phyloP scores from a whole-genome alignment of 2,329 filamentous ascomycete species.

The Exophiala dermatitidis region DNA sequence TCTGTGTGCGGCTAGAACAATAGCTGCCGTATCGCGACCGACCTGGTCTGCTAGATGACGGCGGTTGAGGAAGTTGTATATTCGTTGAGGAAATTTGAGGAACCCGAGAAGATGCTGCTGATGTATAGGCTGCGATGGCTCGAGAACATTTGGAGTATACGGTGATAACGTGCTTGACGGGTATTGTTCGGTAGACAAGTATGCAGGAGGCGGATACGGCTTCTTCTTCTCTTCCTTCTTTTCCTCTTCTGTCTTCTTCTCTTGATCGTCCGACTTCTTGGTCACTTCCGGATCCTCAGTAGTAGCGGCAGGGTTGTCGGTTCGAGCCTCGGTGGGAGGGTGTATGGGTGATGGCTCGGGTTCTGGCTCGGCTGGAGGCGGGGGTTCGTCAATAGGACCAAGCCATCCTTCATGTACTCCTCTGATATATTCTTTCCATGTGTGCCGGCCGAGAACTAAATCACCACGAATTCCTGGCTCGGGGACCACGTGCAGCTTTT shows the following conservation, averaged over 20 bases:
- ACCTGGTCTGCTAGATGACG: constrained; percentile 79
- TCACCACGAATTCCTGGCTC: constrained; percentile 73
- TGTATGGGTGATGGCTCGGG: constrained; percentile 26
- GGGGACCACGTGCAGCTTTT: constrained; percentile 59
- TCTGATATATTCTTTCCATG: constrained; percentile 95
- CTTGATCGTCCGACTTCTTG: constrained; percentile 43
- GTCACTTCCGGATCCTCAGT: constrained; percentile 29
- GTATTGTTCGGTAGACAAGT: constrained; percentile 70
- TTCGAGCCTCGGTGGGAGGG: constrained; percentile 28
- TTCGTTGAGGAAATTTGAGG: constrained; percentile 74
- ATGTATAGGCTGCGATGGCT: constrained; percentile 63
- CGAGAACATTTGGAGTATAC: constrained; percentile 62
- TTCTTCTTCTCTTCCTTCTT: constrained; percentile 43
- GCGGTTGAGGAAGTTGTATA: constrained; percentile 78
- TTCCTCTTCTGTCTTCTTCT: constrained; percentile 36
- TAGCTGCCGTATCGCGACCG: constrained; percentile 78
- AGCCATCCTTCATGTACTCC: constrained; percentile 96
- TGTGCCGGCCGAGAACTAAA: constrained; percentile 79
- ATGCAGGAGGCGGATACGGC: constrained; percentile 59
- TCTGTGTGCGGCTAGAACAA: constrained; percentile 55
- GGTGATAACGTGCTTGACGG: constrained; percentile 55
- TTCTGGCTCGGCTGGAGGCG: constrained; percentile 21
- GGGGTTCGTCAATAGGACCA: constrained; percentile 65
- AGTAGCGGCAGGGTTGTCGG: constrained; percentile 26
- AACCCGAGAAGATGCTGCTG: constrained; percentile 92